Conservation (phyloP, 495 filamentous ascomycete species). For the Lophium mytilinum region DNA sequence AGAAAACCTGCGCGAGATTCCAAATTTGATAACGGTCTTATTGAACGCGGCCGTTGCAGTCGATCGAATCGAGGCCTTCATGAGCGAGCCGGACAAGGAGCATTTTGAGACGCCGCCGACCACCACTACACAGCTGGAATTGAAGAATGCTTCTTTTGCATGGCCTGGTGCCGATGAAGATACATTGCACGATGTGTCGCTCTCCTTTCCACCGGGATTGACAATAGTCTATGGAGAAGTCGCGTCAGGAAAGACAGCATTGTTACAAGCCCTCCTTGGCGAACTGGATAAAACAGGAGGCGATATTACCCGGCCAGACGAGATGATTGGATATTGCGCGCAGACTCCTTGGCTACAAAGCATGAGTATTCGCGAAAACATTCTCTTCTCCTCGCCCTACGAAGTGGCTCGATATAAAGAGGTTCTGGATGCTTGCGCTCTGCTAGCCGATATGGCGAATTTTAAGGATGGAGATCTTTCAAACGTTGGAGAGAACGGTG, state of each 20-base stretch:
- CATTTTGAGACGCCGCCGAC: conserved; percentile 29
- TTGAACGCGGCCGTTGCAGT: conserved; percentile 70
- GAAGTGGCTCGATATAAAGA: conserved; percentile 51
- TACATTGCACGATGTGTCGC: conserved; percentile 54
- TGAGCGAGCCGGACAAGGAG: conserved; percentile 72
- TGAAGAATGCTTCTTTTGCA: conserved; percentile 60
- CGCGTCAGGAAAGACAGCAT: conserved; percentile 70
- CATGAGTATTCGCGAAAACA: conserved; percentile 83
- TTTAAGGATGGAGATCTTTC: conserved; percentile 36
- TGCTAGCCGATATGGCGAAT: conserved; percentile 32
- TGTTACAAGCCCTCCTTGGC: conserved; percentile 69
- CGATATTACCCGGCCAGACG: conserved; percentile 49
- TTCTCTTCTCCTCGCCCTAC: conserved; percentile 66
- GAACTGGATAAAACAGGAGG: conserved; percentile 64
- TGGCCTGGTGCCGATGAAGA: conserved; percentile 60
- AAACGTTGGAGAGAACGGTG: conserved; percentile 36
- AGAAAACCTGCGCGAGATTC: conserved; percentile 58
- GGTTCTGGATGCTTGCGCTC: conserved; percentile 34
- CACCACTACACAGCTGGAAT: conserved; percentile 37
- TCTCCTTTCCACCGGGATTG: conserved; percentile 55
- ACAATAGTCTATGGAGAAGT: conserved; percentile 66
- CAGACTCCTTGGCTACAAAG: conserved; percentile 88
- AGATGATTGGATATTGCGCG: conserved; percentile 71
- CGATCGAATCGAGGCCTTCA: conserved; percentile 72
- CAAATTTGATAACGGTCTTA: conserved; percentile 58